These are phyloP conservation scores for Tieghemiomyces parasiticus DNA, from an alignment of 192 early-diverging fungal genomes.

Conservation along the genomic window DNA sequence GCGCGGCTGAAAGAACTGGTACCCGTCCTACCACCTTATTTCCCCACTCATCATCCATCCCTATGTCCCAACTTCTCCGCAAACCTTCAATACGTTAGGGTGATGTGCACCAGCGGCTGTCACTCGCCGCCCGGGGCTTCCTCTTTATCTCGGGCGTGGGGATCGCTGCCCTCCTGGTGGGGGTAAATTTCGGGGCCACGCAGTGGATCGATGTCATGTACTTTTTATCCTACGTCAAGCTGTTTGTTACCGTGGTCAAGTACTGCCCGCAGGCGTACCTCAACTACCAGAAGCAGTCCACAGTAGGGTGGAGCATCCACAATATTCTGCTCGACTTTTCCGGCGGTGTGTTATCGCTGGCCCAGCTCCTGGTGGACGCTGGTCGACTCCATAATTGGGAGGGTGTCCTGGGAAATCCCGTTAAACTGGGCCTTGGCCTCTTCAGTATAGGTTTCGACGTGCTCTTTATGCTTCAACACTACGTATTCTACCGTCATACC, in stretches of 20 bases:
- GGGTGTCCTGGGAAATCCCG: conserved; percentile 40
- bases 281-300: conserved; percentile 60
- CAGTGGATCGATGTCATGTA: conserved; percentile 51
- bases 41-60: too few species aligned
- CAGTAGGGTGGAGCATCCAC: conserved; percentile 79
- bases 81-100: conserved; percentile 13
- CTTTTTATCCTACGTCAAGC: conserved; percentile 60
- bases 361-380: conserved; percentile 66
- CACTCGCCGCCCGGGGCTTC: conserved; percentile 21
- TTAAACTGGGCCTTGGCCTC: conserved; percentile 67
- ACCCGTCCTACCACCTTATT: too few species aligned
- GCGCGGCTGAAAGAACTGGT: too few species aligned
- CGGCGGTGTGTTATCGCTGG: conserved; percentile 61
- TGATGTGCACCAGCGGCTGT: conserved; percentile 27
- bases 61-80: too few species aligned
- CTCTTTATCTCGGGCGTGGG: conserved; percentile 21
- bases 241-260: conserved; percentile 65
- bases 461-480: conserved; percentile 73
- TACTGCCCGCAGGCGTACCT: conserved; percentile 58
- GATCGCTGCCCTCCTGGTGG: conserved; percentile 9
- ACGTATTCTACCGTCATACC: conserved; percentile 43
- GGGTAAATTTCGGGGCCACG: conserved; percentile 6
- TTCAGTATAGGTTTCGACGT: conserved; percentile 67
- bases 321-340: conserved; percentile 80
- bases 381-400: conserved; percentile 39